Base-by-base conservation (phyloP, 768 basidiomycete genomes). In the Pluteus cervinus region DNA sequence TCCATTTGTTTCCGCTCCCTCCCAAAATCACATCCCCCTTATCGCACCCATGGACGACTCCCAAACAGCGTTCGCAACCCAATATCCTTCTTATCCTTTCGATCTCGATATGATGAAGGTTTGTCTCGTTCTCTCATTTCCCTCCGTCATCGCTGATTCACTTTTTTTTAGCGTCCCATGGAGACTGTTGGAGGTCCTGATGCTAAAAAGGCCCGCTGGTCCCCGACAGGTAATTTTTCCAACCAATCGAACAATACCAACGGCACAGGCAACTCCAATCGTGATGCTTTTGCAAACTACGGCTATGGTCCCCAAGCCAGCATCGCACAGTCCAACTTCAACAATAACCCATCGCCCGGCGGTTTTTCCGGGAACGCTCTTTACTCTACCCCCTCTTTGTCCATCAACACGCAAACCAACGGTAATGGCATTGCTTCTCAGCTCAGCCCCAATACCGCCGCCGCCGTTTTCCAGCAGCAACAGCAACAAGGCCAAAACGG, bases 51-150 rank as follows among this genome's bases (percentile, higher is more conserved):
- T 86, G 85, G 82, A 84, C 68, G 82, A 86, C 71, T 52, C 74
- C 38, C 81, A 85, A 62, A 67, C 81, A 57, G 71, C 71, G 34
- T 85, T 83, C 57, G 75, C 76, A 44, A 60, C 66, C 38, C 81
- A 79, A 52, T 86, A 87, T 58, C 71, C 74, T 45, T 58, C 71
- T 45, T 87, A 84, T 73, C 66, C 61, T 41, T 83, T 88, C 66
- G 86, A 88, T 56, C 68, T 88, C 75, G 86, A 89, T 63, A 88
- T 89, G 86, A 88, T 87, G 85, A 89, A 89, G 83, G 86, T 82
- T 24, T 11, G 67, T 58, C 7, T 7, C 23, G 22, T 23, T 17
- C 37, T 29, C 24, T 43, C 24, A 2, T n/a, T 18, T 26, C 20
- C 37, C 26, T 15, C 37, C 28, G 37, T 33, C 24, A 24, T 32